These are phyloP conservation scores for Suillus cothurnatus DNA, from an alignment of 768 basidiomycete genomes.

Conservation along the genomic window DNA sequence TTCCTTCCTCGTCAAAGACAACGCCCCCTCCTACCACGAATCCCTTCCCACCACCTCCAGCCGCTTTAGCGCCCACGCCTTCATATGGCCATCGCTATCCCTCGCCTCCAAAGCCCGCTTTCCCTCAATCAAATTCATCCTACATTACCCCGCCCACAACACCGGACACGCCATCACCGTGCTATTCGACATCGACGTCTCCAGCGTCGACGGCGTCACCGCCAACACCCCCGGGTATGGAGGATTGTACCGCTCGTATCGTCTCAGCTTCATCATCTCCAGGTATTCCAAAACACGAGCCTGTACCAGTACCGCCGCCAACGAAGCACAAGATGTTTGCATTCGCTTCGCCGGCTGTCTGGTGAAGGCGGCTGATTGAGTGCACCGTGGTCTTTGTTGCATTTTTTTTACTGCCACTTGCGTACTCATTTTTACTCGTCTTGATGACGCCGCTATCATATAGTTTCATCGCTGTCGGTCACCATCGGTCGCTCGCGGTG, in stretches of 20 bases:
- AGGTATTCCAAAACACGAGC: slow-evolving; percentile 23
- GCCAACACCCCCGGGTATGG: slow-evolving; percentile 55
- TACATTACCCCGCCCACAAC: slow-evolving; percentile 37
- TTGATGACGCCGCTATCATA: slow-evolving; percentile 34
- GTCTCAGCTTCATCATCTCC: slow-evolving; percentile 44
- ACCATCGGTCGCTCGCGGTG: slow-evolving; percentile 18
- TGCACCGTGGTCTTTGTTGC: slow-evolving; percentile 16
- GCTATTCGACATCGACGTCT: slow-evolving; percentile 52
- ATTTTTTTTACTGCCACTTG: slow-evolving; percentile 23
- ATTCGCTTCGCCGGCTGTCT: slow-evolving; percentile 58
- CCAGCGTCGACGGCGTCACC: slow-evolving; percentile 66
- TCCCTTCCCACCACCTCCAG: slow-evolving; percentile 35
- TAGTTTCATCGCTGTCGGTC: slow-evolving; percentile 14
- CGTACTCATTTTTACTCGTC: slow-evolving; percentile 23
- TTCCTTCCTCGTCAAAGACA: slow-evolving; percentile 63
- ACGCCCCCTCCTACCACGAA: slow-evolving; percentile 40
- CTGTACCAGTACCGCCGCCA: slow-evolving; percentile 33
- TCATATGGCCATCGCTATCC: slow-evolving; percentile 33
- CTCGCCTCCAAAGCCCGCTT: slow-evolving; percentile 32
- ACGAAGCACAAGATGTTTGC: slow-evolving; percentile 65
- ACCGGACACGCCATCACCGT: slow-evolving; percentile 58
- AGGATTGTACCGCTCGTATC: slow-evolving; percentile 52
- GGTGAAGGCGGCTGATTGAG: slow-evolving; percentile 61
- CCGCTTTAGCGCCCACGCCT: slow-evolving; percentile 28
- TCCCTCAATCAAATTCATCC: slow-evolving; percentile 12